A percentile compares a stretch with the other conserved stretches of the same genome.
Evolutionary conservation across 768 basidiomycete species (phyloP).

Genomic region (Trametes cinnabarina): DNA sequence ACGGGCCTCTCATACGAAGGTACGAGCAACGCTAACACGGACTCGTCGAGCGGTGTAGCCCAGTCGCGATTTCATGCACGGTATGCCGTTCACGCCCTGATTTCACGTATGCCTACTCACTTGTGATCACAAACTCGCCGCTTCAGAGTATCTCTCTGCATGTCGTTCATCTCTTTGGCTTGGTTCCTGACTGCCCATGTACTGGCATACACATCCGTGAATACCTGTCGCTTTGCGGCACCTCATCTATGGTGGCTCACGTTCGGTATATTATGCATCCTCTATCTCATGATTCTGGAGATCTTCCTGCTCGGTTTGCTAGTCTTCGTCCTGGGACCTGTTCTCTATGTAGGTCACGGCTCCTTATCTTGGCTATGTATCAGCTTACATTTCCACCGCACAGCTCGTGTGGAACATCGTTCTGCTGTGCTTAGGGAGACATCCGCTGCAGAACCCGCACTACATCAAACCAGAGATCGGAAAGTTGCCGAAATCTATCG

Average conservation of each 20-base stretch:
- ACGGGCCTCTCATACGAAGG: constrained; percentile 11
- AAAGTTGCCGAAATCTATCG: constrained; percentile 66
- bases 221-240: constrained; percentile 67
- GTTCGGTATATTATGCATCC: constrained; percentile 75
- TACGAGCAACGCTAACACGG: not conserved
- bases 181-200: constrained; percentile 86
- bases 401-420: constrained; percentile 81
- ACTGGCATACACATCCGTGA: constrained; percentile 71
- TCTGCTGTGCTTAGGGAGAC: constrained; percentile 75
- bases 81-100: constrained; percentile 14
- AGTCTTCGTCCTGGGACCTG: constrained; percentile 75
- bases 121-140: no score
- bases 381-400: not conserved
- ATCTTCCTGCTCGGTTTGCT: constrained; percentile 72
- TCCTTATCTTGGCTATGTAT: not conserved
- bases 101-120: not conserved
- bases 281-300: constrained; percentile 73
- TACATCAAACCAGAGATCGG: constrained; percentile 77
- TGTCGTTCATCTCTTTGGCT: constrained; percentile 67
- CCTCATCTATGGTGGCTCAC: constrained; percentile 88
- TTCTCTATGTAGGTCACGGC: constrained; percentile 62
- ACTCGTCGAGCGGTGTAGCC: constrained; percentile 7
- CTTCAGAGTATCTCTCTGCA: constrained; percentile 59
- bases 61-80: constrained; percentile 31
- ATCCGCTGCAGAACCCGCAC: constrained; percentile 71